phyloP scores from a whole-genome alignment of 441 rosid species.

The Gossypium aridum region DNA sequence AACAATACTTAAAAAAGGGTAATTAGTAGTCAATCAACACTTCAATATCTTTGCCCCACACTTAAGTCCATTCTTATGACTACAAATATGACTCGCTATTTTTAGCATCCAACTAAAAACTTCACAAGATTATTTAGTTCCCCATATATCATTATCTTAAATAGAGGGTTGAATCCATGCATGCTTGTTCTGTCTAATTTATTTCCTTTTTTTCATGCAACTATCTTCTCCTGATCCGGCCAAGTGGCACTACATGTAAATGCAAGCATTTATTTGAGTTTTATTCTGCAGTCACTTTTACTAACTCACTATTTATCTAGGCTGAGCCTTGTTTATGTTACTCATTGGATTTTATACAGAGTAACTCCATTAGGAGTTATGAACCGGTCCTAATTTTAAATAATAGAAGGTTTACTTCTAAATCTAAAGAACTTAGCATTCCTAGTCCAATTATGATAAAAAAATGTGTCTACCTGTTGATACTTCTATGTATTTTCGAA shows the following conservation, averaged over 20 bases:
- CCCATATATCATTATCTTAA: not conserved
- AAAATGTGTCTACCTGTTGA: not conserved
- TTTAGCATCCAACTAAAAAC: not conserved
- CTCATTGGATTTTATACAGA: not conserved
- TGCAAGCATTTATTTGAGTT: too few relatives aligned
- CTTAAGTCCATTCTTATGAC: too few relatives aligned
- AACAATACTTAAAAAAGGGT: not conserved
- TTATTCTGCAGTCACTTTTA: too few relatives aligned
- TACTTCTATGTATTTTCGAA: not conserved
- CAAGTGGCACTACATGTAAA: too few relatives aligned
- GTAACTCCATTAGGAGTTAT: not conserved
- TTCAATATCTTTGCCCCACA: too few relatives aligned
- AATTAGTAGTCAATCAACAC: not conserved
- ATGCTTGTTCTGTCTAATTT: too few relatives aligned
- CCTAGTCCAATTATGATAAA: not conserved
- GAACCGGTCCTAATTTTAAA: not conserved
- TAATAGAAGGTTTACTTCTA: not conserved
- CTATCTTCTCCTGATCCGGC: not conserved
- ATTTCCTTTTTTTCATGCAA: not conserved
- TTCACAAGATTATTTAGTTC: too few relatives aligned
- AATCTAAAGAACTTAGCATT: not conserved
- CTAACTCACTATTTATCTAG: too few relatives aligned
- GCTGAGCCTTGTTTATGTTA: not conserved
- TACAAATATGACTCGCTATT: not conserved
- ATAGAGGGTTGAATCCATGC: too few relatives aligned